A percentile compares a stretch with the other conserved stretches of the same genome.
Conservation (phyloP, 352 stramenopile genomes). For the Halophytophthora batemanensis region DNA sequence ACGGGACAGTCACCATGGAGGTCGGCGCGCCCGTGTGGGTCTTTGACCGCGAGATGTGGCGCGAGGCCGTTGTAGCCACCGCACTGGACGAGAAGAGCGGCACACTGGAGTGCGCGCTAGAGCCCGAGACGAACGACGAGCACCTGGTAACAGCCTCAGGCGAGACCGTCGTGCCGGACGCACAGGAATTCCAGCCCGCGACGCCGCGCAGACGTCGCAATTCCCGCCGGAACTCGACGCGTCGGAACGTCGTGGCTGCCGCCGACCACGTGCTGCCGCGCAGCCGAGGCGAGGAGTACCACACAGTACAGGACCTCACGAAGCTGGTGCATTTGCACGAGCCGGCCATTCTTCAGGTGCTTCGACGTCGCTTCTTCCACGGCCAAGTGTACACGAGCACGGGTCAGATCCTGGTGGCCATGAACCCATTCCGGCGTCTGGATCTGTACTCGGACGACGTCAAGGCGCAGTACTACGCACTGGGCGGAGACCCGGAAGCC, state of each 20-base stretch:
- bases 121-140: conserved; percentile 40
- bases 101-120: conserved; percentile 52
- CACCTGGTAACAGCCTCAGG: conserved; percentile 25
- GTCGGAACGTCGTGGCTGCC: conserved; percentile 31
- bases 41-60: conserved; percentile 68
- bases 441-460: conserved; percentile 65
- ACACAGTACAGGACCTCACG: conserved; percentile 84
- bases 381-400: conserved; percentile 89
- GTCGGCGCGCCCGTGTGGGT: conserved; percentile 74
- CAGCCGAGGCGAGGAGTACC: conserved; percentile 54
- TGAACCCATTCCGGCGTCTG: conserved; percentile 81
- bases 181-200: conserved; percentile 43
- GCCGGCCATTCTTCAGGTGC: conserved; percentile 86
- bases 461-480: conserved; percentile 69
- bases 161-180: conserved; percentile 16
- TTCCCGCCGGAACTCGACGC: conserved; percentile 44
- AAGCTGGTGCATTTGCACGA: conserved; percentile 91
- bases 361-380: conserved; percentile 77
- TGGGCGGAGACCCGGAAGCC: conserved; percentile 48
- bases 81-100: conserved; percentile 35
- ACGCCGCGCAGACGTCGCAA: conserved; percentile 39
- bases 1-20: too few species aligned
- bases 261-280: conserved; percentile 51
- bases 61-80: conserved; percentile 57
- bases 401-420: conserved; percentile 78